Base-by-base conservation (phyloP, 352 stramenopile genomes). In the Phytophthora pini region DNA sequence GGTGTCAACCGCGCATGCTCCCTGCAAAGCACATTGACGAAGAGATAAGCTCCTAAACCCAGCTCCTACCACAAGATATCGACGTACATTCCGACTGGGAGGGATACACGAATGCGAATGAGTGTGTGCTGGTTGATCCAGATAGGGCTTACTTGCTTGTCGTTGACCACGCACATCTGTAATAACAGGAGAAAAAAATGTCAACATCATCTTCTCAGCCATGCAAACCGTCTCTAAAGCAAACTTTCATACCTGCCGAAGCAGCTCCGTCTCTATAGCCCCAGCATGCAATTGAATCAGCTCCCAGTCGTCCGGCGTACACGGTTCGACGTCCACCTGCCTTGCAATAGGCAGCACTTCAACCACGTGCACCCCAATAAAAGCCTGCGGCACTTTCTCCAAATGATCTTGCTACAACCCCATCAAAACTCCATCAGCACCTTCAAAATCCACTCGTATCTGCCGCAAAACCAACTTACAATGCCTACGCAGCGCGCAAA, bases 251-350 rank as follows among this genome's bases (percentile, higher is more conserved):
- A 96, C 87, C 86, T 97, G 90, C 26, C 81, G 80, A 38, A 97
- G 62, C 45, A 97, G 75, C 53, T 95, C 85, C 22, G 71, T 77
- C 56, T 97, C 90, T 51, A 97, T 79, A 34, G 88, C 70, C 2
- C 87, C 89, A 0, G 90, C 87, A 61, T 97, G 88, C 54, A 95
- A 56, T 65, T 97, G 89, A 55, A 97, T 92, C 17, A 97, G 75
- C 56, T 97, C 90, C 90, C 90, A 97, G 68, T 97, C 90, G 62
- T 97, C 90, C 1, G 86, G 61, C 3, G 89, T 94, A 43, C 81
- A 87, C 9, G 90, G 90, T 50, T 97, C 89, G 5, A 97, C 84
- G 56, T 92, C 88, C 20, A 97, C 75, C 36, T 93, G 76, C 7
- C 70, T 66, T 24, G 88, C 88, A 44, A 88, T 79, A 2, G 88